These are phyloP conservation scores for Trypanosoma mega DNA, from an alignment of 208 protist species.

Conservation along the genomic window DNA sequence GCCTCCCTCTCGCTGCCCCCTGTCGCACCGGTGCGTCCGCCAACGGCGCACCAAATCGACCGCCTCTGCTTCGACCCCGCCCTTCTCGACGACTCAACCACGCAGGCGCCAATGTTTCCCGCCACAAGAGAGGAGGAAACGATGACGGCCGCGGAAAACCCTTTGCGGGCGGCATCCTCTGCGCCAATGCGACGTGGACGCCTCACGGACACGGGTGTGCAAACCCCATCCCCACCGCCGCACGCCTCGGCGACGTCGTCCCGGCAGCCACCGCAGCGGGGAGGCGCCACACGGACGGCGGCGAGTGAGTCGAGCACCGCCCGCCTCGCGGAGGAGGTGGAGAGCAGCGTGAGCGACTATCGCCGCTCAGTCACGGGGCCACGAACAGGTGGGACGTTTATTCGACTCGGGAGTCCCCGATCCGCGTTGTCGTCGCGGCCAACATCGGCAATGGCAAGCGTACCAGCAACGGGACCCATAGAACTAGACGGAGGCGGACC, in stretches of 20 bases:
- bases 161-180: background rate
- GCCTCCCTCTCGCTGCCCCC: slow-evolving; percentile 8
- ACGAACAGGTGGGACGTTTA: background rate
- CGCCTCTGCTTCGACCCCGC: slow-evolving; percentile 23
- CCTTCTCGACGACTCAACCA: background rate
- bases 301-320: background rate
- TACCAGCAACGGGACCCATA: background rate
- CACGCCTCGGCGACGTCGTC: background rate
- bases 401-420: background rate
- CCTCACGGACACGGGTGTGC: too few species aligned
- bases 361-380: background rate
- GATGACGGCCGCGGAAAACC: background rate
- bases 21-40: slow-evolving; percentile 3
- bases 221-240: too few species aligned
- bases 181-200: too few species aligned
- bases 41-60: slow-evolving; percentile 13
- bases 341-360: slow-evolving; percentile 21
- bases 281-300: background rate
- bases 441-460: background rate
- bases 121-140: background rate
- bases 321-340: slow-evolving; percentile 9
- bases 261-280: background rate
- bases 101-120: background rate
- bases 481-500: slow-evolving; percentile 7
- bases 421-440: background rate